phyloP scores from a whole-genome alignment of 352 stramenopile species.

The Phytophthora idaei region DNA sequence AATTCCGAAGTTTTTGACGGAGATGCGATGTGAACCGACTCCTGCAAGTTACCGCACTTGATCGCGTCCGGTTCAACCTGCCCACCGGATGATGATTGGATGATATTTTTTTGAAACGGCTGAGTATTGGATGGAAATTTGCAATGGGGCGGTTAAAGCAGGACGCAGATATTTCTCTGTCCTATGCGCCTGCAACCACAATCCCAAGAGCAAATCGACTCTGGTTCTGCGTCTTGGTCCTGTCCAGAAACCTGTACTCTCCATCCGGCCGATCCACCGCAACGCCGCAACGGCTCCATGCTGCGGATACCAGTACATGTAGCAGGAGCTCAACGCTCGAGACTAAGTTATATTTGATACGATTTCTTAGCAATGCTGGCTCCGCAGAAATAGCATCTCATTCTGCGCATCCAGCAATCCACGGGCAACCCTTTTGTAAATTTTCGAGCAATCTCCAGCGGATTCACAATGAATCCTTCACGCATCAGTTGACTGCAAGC shows the following conservation, averaged over 20 bases:
- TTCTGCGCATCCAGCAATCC: neutral
- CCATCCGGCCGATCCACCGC: constrained; percentile 21
- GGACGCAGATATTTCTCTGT: constrained; percentile 6
- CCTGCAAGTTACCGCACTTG: constrained; percentile 14
- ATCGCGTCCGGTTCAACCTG: constrained; percentile 4
- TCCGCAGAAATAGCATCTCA: neutral
- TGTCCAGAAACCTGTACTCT: constrained; percentile 27
- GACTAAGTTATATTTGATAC: neutral
- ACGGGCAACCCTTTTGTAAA: neutral
- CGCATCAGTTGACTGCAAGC: too few species aligned
- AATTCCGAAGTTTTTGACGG: constrained; percentile 14
- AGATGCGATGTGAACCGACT: constrained; percentile 26
- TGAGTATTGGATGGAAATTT: constrained; percentile 13
- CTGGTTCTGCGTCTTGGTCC: constrained; percentile 4
- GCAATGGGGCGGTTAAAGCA: neutral
- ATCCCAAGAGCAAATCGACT: constrained; percentile 22
- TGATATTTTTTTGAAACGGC: neutral
- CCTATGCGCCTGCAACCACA: constrained; percentile 13
- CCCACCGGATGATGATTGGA: neutral
- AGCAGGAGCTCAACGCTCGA: neutral
- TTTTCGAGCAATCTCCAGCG: neutral
- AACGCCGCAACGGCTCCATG: constrained; percentile 5
- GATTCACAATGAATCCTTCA: neutral
- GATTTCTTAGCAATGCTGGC: neutral
- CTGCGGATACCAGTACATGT: too few species aligned